These are phyloP conservation scores for Phragmites australis DNA, from an alignment of 176 grass and related monocot genomes.

Conservation along the genomic window DNA sequence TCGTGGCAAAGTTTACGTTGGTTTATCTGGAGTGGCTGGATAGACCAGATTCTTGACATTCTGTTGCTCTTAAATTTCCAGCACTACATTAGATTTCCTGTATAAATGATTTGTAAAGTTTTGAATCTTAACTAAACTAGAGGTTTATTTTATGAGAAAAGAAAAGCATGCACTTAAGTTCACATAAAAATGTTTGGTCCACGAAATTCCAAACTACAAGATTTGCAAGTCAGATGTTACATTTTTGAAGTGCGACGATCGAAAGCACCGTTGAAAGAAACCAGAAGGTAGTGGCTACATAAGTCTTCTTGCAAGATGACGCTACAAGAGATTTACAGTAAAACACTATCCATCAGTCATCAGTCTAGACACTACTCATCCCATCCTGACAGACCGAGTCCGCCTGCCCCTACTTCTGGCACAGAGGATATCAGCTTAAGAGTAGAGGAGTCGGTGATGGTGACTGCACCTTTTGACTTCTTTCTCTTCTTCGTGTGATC, in stretches of 20 bases:
- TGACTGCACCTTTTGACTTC: slow-evolving; percentile 36
- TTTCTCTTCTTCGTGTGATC: slow-evolving; percentile 83
- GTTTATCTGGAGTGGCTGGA: not conserved
- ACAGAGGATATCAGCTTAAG: slow-evolving; percentile 51
- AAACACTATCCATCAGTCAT: not conserved
- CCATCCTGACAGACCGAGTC: slow-evolving; percentile 66
- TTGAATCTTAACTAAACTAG: not conserved
- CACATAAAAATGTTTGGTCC: not conserved
- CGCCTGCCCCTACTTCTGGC: slow-evolving; percentile 61
- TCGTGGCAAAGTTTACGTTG: too few species aligned
- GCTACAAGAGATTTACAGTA: not conserved
- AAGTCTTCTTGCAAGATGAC: not conserved
- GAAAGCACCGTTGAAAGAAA: not conserved
- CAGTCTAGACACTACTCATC: slow-evolving; percentile 23
- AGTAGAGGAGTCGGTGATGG: slow-evolving; percentile 39
- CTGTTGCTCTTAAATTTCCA: not conserved
- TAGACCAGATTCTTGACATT: not conserved
- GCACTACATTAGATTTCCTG: not conserved
- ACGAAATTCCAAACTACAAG: not conserved
- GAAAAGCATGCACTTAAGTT: not conserved
- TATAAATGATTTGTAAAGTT: not conserved
- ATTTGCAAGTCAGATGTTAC: not conserved
- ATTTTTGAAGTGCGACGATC: not conserved
- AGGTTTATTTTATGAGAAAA: not conserved
- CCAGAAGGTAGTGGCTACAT: not conserved